These are phyloP conservation scores for Erodium chrysanthum DNA, from an alignment of 441 rosid genomes.

Conservation along the genomic window DNA sequence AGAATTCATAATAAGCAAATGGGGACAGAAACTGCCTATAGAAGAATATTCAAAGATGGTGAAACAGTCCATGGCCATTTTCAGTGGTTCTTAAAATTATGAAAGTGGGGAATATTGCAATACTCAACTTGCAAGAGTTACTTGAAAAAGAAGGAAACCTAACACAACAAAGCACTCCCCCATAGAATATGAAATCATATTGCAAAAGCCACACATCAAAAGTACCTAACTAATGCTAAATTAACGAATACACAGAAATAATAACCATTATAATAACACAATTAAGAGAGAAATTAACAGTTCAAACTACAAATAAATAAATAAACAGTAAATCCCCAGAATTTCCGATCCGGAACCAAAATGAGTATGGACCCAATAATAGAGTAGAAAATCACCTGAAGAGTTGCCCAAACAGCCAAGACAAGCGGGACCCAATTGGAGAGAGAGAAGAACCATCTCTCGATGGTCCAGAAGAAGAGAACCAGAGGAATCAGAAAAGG, in stretches of 20 bases:
- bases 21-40: too few species aligned
- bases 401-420: conserved; percentile 80
- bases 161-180: background rate
- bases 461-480: conserved; percentile 58
- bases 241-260: background rate
- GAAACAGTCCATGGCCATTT: background rate
- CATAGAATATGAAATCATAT: background rate
- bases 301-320: background rate
- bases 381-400: conserved; percentile 40
- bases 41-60: background rate
- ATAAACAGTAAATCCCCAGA: background rate
- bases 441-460: conserved; percentile 79
- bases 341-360: background rate
- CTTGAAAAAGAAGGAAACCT: background rate
- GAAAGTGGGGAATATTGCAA: background rate
- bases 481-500: conserved; percentile 48
- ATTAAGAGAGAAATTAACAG: background rate
- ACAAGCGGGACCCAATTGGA: conserved; percentile 88
- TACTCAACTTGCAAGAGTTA: conserved; percentile 1
- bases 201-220: background rate
- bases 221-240: background rate
- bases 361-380: background rate
- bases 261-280: background rate
- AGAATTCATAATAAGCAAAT: background rate
- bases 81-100: background rate